Evolutionary conservation across 148 eudicot genomes (phyloP).

Genomic region (Bassia scoparia): DNA sequence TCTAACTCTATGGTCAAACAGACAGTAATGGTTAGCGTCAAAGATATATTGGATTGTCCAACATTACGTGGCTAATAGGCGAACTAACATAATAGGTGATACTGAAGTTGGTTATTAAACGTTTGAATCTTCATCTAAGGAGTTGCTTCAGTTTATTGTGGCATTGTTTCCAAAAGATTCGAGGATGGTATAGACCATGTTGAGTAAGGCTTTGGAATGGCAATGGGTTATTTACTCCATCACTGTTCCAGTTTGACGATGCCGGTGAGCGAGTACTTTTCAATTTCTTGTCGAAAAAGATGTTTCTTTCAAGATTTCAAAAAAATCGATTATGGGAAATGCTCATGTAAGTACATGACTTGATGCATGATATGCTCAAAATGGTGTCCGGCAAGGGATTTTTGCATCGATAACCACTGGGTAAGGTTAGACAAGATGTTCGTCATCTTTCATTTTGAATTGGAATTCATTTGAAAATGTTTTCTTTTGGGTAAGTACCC

Average conservation of each 20-base stretch:
- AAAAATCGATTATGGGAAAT: neutral
- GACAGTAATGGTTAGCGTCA: neutral
- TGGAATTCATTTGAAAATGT: neutral
- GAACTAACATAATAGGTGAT: no score
- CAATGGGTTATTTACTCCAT: neutral
- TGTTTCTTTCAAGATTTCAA: constrained; percentile 10
- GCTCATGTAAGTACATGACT: constrained; percentile 11
- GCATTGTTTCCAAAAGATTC: neutral
- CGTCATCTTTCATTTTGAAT: neutral
- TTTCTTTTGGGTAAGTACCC: neutral
- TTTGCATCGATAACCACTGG: neutral
- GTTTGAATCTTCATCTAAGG: neutral
- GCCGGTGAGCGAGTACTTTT: neutral
- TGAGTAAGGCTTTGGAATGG: neutral
- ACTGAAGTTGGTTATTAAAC: neutral
- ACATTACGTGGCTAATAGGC: neutral
- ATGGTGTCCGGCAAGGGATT: neutral
- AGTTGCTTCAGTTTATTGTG: neutral
- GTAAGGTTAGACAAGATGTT: neutral
- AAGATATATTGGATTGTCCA: neutral
- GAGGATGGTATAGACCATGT: no score
- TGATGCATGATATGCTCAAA: constrained; percentile 10
- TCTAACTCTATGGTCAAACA: neutral
- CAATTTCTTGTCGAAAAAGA: no score
- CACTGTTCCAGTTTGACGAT: neutral